These are phyloP conservation scores for Cyberlindnera amylophila DNA, from an alignment of 805 yeast species.

Conservation along the genomic window DNA sequence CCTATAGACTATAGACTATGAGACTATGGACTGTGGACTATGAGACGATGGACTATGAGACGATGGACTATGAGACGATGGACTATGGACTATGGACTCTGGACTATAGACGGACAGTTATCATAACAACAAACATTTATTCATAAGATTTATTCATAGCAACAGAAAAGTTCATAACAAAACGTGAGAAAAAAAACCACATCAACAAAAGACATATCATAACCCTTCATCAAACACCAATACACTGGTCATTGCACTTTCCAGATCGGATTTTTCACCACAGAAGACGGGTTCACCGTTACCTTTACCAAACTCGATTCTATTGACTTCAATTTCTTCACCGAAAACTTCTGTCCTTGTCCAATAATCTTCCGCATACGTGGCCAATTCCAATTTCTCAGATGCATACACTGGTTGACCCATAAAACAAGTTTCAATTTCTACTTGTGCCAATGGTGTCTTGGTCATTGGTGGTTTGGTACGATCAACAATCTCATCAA, in stretches of 20 bases:
- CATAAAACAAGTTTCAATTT: constrained; percentile 47
- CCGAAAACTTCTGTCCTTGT: constrained; percentile 6
- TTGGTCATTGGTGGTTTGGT: constrained; percentile 16
- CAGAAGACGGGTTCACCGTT: constrained; percentile 19
- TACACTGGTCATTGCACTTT: constrained; percentile 19
- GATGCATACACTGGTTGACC: constrained; percentile 17
- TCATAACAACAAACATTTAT: too few relatives aligned
- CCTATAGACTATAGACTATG: too few relatives aligned
- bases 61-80: too few relatives aligned
- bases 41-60: too few relatives aligned
- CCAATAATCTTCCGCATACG: constrained; percentile 6
- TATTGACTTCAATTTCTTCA: constrained; percentile 3
- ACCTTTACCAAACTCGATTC: constrained; percentile 16
- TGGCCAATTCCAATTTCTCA: constrained; percentile 18
- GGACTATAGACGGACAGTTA: too few relatives aligned
- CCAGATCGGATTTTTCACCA: constrained; percentile 17
- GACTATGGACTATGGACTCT: too few relatives aligned
- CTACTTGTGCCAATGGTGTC: constrained; percentile 45
- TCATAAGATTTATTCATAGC: too few relatives aligned
- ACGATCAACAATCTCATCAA: constrained; percentile 21
- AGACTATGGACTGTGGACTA: too few relatives aligned
- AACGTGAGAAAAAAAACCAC: too few relatives aligned
- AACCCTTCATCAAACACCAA: constrained; percentile 11
- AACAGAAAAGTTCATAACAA: too few relatives aligned
- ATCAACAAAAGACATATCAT: not conserved